Base-by-base conservation (phyloP, 2,329 filamentous ascomycete genomes). In the Neoascochyta sp. region DNA sequence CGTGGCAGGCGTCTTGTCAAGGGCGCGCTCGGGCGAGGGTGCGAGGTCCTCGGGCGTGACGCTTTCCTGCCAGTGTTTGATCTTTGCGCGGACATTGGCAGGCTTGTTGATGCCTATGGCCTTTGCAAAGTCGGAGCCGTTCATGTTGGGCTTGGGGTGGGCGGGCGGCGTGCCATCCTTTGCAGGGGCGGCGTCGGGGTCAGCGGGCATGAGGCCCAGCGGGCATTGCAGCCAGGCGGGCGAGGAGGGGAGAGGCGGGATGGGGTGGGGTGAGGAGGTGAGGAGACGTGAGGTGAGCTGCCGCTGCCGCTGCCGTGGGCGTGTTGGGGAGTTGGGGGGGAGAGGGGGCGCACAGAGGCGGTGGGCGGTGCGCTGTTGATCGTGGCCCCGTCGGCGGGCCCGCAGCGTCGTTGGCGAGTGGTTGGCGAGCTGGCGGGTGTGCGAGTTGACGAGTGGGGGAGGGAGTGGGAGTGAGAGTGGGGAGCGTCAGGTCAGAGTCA, bases 41-140 rank as follows among this genome's bases (percentile, higher is more conserved):
- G 26, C 16, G 4, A 17, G 32, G 19, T 43, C 41, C 20, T 35
- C 34, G 8, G 22, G 17, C 9, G 19, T 24, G 15, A 43, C 31
- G 45, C 81, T 71, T 54, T 82, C 82, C 62, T 95, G 87, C 88
- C 88, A 95, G 63, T 81, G 76, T 47, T 81, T 82, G 30, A 95
- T 85, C 51, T 88, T 80, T 45, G 86, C 83, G 41, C 77, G 77
- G 26, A 93, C 67, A 47, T 72, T 70, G 48, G 64, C 68, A 29
- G 59, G 59, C 44, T 58, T 53, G 50, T 62, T 53, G 43, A 63
- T 63, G 43, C 58, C 60, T 41, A 63, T 63, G 34, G 60, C 61
- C 45, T 63, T 63, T 23, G 60, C 61, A 35, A 64, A 61, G 39
- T 63, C 57, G 35, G 47, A 48, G 33, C 55, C 52, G 31, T 60